phyloP scores from a whole-genome alignment of 2,329 filamentous ascomycete species.

The Arthrobotrys pseudoclavata region DNA sequence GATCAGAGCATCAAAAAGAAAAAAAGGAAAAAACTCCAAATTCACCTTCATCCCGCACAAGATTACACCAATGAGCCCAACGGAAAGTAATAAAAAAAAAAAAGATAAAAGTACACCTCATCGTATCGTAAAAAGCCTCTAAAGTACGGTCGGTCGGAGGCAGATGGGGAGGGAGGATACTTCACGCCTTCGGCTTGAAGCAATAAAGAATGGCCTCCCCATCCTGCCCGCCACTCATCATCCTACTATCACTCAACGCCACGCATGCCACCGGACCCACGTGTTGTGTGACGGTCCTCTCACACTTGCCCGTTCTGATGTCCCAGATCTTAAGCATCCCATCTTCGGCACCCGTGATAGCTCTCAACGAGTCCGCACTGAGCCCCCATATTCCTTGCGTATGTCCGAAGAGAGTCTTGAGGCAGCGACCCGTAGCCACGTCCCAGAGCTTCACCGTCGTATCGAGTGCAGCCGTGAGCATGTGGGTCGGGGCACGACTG shows the following conservation, averaged over 20 bases:
- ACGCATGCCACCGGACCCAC: constrained; percentile 93
- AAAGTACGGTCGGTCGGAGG: background rate
- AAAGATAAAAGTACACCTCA: constrained; percentile 30
- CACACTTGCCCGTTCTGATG: constrained; percentile 88
- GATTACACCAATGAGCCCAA: constrained; percentile 9
- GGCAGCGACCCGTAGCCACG: constrained; percentile 81
- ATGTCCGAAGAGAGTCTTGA: constrained; percentile 95
- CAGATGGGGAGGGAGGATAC: background rate
- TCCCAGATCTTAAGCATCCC: constrained; percentile 98
- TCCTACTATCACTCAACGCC: constrained; percentile 86
- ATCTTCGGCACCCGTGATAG: constrained; percentile 92
- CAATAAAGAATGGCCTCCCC: constrained; percentile 89
- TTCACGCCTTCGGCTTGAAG: constrained; percentile 69
- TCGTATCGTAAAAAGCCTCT: constrained; percentile 18
- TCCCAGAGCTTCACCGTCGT: constrained; percentile 95
- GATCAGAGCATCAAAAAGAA: constrained; percentile 19
- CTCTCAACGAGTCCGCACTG: constrained; percentile 85
- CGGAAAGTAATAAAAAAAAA: background rate
- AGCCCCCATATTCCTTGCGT: constrained; percentile 96
- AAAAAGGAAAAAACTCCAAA: constrained; percentile 24
- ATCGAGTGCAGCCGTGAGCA: constrained; percentile 92
- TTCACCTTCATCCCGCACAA: constrained; percentile 23
- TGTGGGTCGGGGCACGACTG: constrained; percentile 84
- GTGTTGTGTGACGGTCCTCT: constrained; percentile 92
- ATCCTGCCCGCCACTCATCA: constrained; percentile 94